Evolutionary conservation across 176 grass and related monocot genomes (phyloP), one percentile per base, ranked within the genome.

Genomic region (Oryza coarctata): DNA sequence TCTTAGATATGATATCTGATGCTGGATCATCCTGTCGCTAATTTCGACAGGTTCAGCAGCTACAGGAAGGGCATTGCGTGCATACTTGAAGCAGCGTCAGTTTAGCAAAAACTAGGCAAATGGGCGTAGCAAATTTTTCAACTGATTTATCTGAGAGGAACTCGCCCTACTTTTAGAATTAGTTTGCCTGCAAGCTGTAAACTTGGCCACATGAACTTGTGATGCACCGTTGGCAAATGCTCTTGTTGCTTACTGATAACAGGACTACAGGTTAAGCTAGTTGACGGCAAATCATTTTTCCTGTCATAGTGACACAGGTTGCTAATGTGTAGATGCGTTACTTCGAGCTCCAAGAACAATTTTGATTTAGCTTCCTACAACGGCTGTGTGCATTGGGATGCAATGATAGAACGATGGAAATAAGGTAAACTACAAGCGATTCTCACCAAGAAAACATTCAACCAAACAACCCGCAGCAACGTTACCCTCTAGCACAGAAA

Each of bases 401-500:
- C n/a, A n/a, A 14, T 29, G 64, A 36, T 30, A 29, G 5, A 58
- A n/a, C 57, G 15, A 15, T 25, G 15, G 25, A 14, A 11, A 8
- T 9, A 55, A 69, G 31, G 40, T 23, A 12, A 23, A 28, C 0
- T 70, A 1, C 35, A 77, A 40, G 57, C 14, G 0, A 34, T 5
- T 40, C 15, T 55, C 23, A 57, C 6, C 6, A 39, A 63, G 4
- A 65, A 73, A 86, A 55, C 61, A 7, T 74, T 60, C 25, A 73
- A 70, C 65, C 50, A 73, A 44, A 5, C 17, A 77, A 45, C 34
- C 72, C 0, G 26, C 65, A 34, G 45, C 6, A 43, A 70, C 50
- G 22, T 34, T 60, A 69, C 35, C 44, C 73, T 82, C 73, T 69
- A 86, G 68, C 72, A 68, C 67, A 63, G 36, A 68, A 76, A 12